Base-by-base conservation (phyloP, 495 filamentous ascomycete species). In the Hyaloscypha variabilis region DNA sequence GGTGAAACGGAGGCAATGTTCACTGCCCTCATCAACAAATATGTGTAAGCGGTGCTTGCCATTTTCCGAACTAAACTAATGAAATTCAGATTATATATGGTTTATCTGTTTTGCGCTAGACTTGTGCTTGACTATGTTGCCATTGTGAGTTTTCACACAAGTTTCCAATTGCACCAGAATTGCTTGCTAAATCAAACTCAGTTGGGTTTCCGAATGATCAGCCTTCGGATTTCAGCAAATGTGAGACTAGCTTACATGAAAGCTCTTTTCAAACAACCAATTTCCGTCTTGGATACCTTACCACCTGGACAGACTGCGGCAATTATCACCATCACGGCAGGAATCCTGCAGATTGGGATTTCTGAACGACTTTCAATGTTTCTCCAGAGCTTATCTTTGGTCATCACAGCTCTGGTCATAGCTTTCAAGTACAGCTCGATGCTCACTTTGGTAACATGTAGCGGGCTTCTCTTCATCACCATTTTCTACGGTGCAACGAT, bases 401-500 rank as follows among this genome's bases (percentile, higher is more conserved):
- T 89, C 68, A 67, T 88, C 34, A 83, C 85, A 3, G 83, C 85
- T 0, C 88, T 88, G 64, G 75, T 88, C 34, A 82, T 90, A 3
- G 84, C 85, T 6, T 89, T 89, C 62, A 60, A 66, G 4, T 72
- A 68, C 14, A 63, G 73, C 13, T 81, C 77, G 79, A 77, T 77
- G 62, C 71, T 82, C 25, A 77, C 77, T 1, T 66, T 78, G 13
- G 74, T 76, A 34, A 82, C 87, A 72, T 77, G 85, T 30, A 73
- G 75, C n/a, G 77, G 72, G 68, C 73, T 85, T n/a, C 80, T 82
- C 2, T 79, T 71, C 8, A 84, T 85, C 61, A 70, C 85, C 2
- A 71, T 90, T 39, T 86, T 83, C 1, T 63, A 90, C 63, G 75
- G 89, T 30, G 87, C 87, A 0, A 85, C 87, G n/a, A 89, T 87